Evolutionary conservation across 2,329 filamentous ascomycete genomes (phyloP), one percentile per base, ranked within the genome.

Genomic region (Diaporthe sp.): DNA sequence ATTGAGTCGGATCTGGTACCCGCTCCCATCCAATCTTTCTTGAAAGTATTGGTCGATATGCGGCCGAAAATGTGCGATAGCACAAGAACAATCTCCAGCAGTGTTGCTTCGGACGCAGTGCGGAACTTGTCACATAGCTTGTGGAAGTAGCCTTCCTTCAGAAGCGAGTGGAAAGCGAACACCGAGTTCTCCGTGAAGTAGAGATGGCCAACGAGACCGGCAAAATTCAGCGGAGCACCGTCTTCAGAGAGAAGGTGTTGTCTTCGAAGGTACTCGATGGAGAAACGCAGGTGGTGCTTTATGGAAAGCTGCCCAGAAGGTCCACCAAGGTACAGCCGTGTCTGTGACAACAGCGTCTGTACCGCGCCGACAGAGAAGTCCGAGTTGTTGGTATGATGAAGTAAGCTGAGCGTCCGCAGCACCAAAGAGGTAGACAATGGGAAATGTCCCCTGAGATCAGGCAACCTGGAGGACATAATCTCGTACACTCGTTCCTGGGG

Each of bases 221-320:
- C 90, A 80, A 96, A 95, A 81, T 96, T 94, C 17, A 95, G 84
- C 0, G 94, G 93, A 1, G 83, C 85, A 61, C 94, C 94, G 1
- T 84, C 81, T 0, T 85, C 82, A 4, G 90, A 91, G 12, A 96
- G 85, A 0, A 96, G 88, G 58, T 90, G 86, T 78, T 95, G 92
- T 49, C 92, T 87, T 28, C 93, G 89, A 0, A 96, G 87, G 79
- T 95, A 96, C 78, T 96, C 94, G 60, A 96, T 94, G 0, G 94
- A 95, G 82, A 96, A 96, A 4, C 94, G 90, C 9, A 96, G 83
- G 80, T 96, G 94, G 81, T 96, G 94, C 71, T 94, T 88, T 1
- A 95, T 91, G 2, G 93, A 90, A 81, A 92, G 90, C 79, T 92
- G 92, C 70, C 91, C 91, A 57, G 91, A 90, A 2, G 91, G 87